Conservation (phyloP, 768 basidiomycete species). For the Amanita exitialis region DNA sequence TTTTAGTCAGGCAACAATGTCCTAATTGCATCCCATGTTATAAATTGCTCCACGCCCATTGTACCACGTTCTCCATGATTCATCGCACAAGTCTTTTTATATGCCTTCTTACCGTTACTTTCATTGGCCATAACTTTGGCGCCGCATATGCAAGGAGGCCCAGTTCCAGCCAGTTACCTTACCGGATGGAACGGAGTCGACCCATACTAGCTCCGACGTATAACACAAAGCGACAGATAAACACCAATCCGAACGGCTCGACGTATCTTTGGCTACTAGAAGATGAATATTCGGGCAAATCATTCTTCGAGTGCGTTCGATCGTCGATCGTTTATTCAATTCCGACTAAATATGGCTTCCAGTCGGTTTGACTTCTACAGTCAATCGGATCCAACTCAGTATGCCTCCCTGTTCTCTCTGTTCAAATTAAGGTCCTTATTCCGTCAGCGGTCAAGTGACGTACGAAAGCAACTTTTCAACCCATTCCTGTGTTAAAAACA, state of each 20-base stretch:
- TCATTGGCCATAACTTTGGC: background rate
- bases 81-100: background rate
- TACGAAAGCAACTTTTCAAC: conserved; percentile 23
- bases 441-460: conserved; percentile 57
- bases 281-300: conserved; percentile 55
- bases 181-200: background rate
- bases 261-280: conserved; percentile 56
- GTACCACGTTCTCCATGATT: background rate
- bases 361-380: conserved; percentile 55
- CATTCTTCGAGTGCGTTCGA: conserved; percentile 59
- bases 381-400: conserved; percentile 61
- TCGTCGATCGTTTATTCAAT: background rate
- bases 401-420: conserved; percentile 10
- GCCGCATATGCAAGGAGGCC: background rate
- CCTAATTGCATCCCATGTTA: background rate
- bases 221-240: conserved; percentile 17
- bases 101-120: conserved; percentile 1
- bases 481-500: background rate
- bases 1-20: background rate
- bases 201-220: background rate
- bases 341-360: conserved; percentile 2
- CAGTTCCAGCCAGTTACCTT: background rate
- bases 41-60: background rate
- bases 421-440: conserved; percentile 10
- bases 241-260: conserved; percentile 34